Base-by-base conservation (phyloP, 805 yeast species). In the Wickerhamomyces silvicola region DNA sequence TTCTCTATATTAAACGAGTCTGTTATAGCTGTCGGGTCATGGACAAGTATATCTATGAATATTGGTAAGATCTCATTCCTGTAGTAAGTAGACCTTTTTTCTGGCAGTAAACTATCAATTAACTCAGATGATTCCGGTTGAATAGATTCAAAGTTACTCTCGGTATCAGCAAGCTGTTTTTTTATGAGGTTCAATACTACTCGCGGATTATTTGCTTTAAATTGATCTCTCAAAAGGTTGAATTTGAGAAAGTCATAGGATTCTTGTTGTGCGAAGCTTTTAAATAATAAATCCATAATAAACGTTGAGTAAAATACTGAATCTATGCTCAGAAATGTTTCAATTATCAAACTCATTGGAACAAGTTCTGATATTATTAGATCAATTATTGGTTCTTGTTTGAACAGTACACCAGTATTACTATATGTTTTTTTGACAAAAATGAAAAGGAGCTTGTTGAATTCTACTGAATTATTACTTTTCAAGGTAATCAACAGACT, bases 351-450 rank as follows among this genome's bases (percentile, higher is more conserved):
- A 11, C 57, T 48, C 4, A 70, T 28, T 3, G 49, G 41, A 3
- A 65, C 39, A 24, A 68, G 52, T 13, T 59, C 65, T 32, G 63
- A 57, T 10, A 59, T 35, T 1, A 69, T 43, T 26, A 70, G 36
- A 18, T 54, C 59, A n/a, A 58, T 35, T 6, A 67, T 40, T 10
- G 68, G 50, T 24, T 55, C 64, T 27, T 57, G 40, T 32, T 62
- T 57, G 16, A 53, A 39, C 3, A 59, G 55, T 34, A 59, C 62
- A 26, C 61, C 63, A 5, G 41, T 31, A 18, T 40, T 41, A 31
- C 30, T 37, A 38, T 30, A 52, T 15, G 49, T 49, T 45, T 38
- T 56, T 43, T 43, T 57, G 36, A 46, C 48, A 42, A 29, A 53
- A 20, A 43, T 50, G 33, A 48, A 46, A 5, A 50, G 17, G 2